Percentiles rank a stretch among this genome's conserved stretches.
phyloP scores from a whole-genome alignment of 129 eudicot genomes.

The Apium graveolens region DNA sequence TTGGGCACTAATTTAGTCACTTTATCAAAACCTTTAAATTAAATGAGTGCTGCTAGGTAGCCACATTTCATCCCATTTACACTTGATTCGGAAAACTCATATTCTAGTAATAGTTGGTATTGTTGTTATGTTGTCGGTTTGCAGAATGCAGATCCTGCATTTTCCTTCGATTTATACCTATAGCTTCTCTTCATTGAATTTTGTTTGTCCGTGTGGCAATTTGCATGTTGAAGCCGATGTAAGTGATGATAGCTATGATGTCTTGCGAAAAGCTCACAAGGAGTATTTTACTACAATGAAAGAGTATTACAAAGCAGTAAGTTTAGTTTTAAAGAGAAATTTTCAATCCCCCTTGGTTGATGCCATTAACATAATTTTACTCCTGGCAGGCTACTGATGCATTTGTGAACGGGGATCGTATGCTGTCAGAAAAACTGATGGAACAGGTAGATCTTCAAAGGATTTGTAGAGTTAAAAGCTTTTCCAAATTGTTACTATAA shows the following conservation, averaged over 20 bases:
- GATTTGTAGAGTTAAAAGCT: background rate
- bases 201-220: background rate
- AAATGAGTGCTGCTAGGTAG: background rate
- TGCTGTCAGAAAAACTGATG: constrained; percentile 30
- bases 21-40: background rate
- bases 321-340: constrained; percentile 1
- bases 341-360: background rate
- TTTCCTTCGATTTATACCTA: background rate
- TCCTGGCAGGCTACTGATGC: constrained; percentile 67
- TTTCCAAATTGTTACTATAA: background rate
- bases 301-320: constrained; percentile 70
- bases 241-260: constrained; percentile 37
- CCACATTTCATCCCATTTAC: background rate
- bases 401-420: constrained; percentile 33
- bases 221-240: constrained; percentile 34
- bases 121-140: background rate
- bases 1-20: background rate
- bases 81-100: background rate
- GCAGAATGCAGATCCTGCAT: background rate
- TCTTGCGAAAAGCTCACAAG: constrained; percentile 43
- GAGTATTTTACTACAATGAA: constrained; percentile 55
- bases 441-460: constrained; percentile 35
- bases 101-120: background rate
- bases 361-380: background rate
- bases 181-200: background rate